phyloP scores from a whole-genome alignment of 305 asterid genomes.

The Euphrasia arctica region DNA sequence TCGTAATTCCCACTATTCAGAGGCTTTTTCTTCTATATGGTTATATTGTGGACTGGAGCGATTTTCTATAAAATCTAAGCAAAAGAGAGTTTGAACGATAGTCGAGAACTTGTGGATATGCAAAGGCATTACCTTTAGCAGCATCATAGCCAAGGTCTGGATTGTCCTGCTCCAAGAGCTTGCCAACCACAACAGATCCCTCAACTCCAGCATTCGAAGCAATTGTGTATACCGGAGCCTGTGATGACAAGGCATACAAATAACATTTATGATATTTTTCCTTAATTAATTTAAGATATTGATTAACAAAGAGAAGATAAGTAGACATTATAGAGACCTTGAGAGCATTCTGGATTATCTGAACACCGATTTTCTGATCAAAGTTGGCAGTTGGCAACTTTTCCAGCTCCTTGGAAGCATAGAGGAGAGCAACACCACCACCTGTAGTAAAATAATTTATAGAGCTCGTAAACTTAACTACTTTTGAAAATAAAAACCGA shows the following conservation, averaged over 20 bases:
- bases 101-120: background rate
- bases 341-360: constrained; percentile 52
- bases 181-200: constrained; percentile 60
- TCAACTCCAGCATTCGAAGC: constrained; percentile 63
- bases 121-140: constrained; percentile 45
- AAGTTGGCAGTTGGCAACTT: constrained; percentile 51
- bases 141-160: constrained; percentile 67
- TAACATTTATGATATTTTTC: background rate
- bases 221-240: constrained; percentile 56
- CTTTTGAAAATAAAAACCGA: too few species aligned
- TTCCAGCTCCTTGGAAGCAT: constrained; percentile 53
- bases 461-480: background rate
- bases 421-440: constrained; percentile 61
- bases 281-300: background rate
- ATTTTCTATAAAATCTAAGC: background rate
- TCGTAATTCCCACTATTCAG: background rate
- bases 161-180: constrained; percentile 54
- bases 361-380: constrained; percentile 59
- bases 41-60: background rate
- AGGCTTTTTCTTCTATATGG: background rate
- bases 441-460: constrained; percentile 27
- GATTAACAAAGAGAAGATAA: background rate
- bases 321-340: constrained; percentile 29
- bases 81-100: background rate
- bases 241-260: constrained; percentile 8